Evolutionary conservation across 2,329 filamentous ascomycete species (phyloP).

Genomic region (Aspergillus novofumigatus): DNA sequence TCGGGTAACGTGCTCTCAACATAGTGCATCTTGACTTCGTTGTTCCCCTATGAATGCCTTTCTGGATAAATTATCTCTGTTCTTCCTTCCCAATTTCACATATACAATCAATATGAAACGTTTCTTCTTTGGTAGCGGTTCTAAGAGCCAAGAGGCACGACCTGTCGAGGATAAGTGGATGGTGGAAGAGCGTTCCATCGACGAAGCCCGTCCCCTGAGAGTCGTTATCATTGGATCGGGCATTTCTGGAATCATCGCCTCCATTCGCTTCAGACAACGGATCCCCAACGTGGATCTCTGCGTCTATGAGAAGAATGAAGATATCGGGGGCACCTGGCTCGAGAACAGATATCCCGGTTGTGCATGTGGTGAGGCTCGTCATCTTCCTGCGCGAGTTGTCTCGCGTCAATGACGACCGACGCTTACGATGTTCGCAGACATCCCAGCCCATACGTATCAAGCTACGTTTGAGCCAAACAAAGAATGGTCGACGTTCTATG

Average conservation of each 20-base stretch:
- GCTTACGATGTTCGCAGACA: constrained; percentile 28
- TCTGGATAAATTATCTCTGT: neutral
- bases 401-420: neutral
- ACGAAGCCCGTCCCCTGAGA: constrained; percentile 29
- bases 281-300: constrained; percentile 34
- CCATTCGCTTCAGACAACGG: constrained; percentile 35
- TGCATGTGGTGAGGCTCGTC: constrained; percentile 26
- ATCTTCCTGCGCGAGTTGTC: neutral
- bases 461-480: constrained; percentile 48
- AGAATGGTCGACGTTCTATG: constrained; percentile 49
- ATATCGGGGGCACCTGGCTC: constrained; percentile 33
- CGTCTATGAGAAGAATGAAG: constrained; percentile 34
- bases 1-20: neutral
- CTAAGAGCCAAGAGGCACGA: neutral
- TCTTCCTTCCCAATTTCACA: neutral
- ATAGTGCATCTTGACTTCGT: neutral
- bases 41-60: neutral
- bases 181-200: constrained; percentile 31
- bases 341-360: constrained; percentile 36
- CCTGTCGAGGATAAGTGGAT: constrained; percentile 6
- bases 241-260: constrained; percentile 37
- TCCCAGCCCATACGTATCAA: constrained; percentile 47
- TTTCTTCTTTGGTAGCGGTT: neutral
- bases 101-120: neutral
- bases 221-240: constrained; percentile 38